phyloP scores from a whole-genome alignment of 2,329 filamentous ascomycete species.

The Ophiocordyceps robertsii region DNA sequence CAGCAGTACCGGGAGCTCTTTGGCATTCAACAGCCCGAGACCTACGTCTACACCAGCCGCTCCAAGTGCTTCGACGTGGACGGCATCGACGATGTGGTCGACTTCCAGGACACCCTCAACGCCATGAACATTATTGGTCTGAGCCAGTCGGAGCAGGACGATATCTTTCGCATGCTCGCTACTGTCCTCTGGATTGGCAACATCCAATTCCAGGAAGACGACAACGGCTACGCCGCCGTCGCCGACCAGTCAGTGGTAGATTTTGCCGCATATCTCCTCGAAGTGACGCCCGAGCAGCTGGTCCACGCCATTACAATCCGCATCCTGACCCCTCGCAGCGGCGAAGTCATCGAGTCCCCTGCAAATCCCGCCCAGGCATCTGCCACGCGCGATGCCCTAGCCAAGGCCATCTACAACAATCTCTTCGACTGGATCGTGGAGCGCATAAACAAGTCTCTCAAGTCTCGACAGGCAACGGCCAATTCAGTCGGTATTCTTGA shows the following conservation, averaged over 20 bases:
- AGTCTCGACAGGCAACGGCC: slow-evolving; percentile 58
- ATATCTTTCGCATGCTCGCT: slow-evolving; percentile 91
- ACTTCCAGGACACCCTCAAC: slow-evolving; percentile 80
- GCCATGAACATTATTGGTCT: slow-evolving; percentile 94
- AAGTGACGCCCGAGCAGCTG: slow-evolving; percentile 69
- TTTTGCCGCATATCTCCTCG: slow-evolving; percentile 85
- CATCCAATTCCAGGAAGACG: slow-evolving; percentile 79
- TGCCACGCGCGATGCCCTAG: slow-evolving; percentile 77
- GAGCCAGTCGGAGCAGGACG: slow-evolving; percentile 76
- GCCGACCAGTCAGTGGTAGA: slow-evolving; percentile 83
- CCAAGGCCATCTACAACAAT: slow-evolving; percentile 95
- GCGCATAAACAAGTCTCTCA: slow-evolving; percentile 77
- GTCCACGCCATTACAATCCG: slow-evolving; percentile 82
- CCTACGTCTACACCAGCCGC: slow-evolving; percentile 84
- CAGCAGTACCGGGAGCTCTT: slow-evolving; percentile 75
- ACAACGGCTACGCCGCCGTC: slow-evolving; percentile 77
- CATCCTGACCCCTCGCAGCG: slow-evolving; percentile 57
- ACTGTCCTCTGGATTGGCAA: slow-evolving; percentile 92
- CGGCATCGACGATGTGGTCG: slow-evolving; percentile 81
- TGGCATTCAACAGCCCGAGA: slow-evolving; percentile 81
- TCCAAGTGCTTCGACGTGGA: slow-evolving; percentile 93
- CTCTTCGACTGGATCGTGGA: slow-evolving; percentile 98
- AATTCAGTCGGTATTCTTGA: slow-evolving; percentile 95
- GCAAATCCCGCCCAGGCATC: slow-evolving; percentile 77
- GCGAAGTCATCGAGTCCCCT: slow-evolving; percentile 59